Evolutionary conservation across 164 flowering plant genomes (phyloP).

Genomic region (Platanus orientalis): DNA sequence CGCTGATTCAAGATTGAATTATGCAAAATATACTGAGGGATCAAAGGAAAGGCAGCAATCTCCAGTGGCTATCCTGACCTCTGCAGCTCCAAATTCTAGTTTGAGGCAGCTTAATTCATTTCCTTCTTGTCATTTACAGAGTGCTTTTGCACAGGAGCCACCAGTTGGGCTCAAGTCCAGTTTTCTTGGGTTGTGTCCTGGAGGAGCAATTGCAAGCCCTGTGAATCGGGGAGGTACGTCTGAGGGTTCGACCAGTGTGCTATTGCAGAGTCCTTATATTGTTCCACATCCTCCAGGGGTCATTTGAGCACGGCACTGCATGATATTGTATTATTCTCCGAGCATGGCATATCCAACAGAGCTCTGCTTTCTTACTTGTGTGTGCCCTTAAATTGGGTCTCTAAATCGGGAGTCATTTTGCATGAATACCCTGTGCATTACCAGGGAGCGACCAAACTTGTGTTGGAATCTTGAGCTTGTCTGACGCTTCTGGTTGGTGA

Average conservation of each 20-base stretch:
- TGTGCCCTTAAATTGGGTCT: neutral
- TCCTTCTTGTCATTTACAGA: slow-evolving; percentile 18
- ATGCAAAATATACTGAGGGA: slow-evolving; percentile 9
- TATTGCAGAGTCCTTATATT: slow-evolving; percentile 24
- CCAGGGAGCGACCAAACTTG: neutral
- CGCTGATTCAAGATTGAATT: slow-evolving; percentile 12
- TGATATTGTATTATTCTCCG: slow-evolving; percentile 33
- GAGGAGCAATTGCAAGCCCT: slow-evolving; percentile 25
- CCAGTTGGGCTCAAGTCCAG: slow-evolving; percentile 16
- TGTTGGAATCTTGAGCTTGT: neutral
- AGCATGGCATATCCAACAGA: slow-evolving; percentile 14
- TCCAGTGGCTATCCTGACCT: slow-evolving; percentile 16
- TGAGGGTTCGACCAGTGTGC: slow-evolving; percentile 26
- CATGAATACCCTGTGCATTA: neutral
- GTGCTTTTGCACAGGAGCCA: slow-evolving; percentile 16
- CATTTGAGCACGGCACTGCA: slow-evolving; percentile 27
- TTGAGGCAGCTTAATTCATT: slow-evolving; percentile 20
- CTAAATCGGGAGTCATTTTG: neutral
- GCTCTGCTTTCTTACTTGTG: neutral
- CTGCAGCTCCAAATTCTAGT: slow-evolving; percentile 16
- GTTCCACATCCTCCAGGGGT: slow-evolving; percentile 27
- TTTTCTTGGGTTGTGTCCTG: slow-evolving; percentile 22
- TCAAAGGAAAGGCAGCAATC: slow-evolving; percentile 17
- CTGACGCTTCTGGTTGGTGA: neutral
- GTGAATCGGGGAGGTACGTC: slow-evolving; percentile 33